Base-by-base conservation (phyloP, 129 eudicot genomes). In the Ambrosia trifida region DNA sequence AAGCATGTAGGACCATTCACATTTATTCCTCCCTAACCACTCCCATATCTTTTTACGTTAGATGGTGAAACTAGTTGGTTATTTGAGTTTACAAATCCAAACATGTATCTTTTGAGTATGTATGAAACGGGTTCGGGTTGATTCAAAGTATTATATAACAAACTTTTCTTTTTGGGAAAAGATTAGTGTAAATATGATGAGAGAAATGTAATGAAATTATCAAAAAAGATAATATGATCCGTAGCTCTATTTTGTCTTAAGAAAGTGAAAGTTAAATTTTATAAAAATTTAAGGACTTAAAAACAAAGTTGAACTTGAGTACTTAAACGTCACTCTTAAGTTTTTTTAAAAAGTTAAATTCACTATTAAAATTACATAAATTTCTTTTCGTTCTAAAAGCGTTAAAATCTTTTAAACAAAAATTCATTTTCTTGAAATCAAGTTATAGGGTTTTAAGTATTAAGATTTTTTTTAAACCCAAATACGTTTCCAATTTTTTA, bases 1-100 rank as follows among this genome's bases (percentile, higher is more conserved):
- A 67, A 11, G 76, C 76, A 72, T 72, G 76, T 72, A 72, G 76
- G 76, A 72, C 76, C 68, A 4, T 72, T 72, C 68, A 56, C n/a
- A 72, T 58, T 44, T 44, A 72, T 72, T 57, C 58, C 45, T 59
- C 44, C 8, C 66, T 53, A 57, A 62, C 67, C 47, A 62, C 76
- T 20, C 43, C 41, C 67, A 72, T 19, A 72, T 19, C 59, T 20
- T 58, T n/a, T 59, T 35, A 36, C 57, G 68, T 17, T 59, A 59
- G 43, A 59, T 14, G 65, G 19, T 59, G 33, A 59, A 59, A 59
- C 65, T 12, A 12, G 64, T 58, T 58, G 18, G 11, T 58, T 58
- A 11, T 4, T 30, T 0, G 3, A 32, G 18, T 30, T 58, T 30
- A 58, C 1, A 19, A 30, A 30, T 31, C 19, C 12, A 28, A 28